Evolutionary conservation across 805 yeast genomes (phyloP), one percentile per base, ranked within the genome.

Genomic region (Cyberlindnera sargentensis): DNA sequence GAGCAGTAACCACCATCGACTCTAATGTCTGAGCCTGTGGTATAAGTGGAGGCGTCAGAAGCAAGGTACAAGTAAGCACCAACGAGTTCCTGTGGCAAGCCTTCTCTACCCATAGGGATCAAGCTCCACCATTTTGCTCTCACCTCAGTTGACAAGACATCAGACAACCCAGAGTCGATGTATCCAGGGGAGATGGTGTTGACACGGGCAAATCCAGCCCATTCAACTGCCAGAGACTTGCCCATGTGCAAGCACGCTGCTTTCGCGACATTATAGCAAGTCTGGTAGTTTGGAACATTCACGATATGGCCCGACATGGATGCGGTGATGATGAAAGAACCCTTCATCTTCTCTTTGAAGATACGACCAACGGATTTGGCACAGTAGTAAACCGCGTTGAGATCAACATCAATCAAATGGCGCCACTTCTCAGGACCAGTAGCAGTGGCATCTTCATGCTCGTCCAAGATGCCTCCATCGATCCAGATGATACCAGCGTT

Each of bases 401-500:
- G 68, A 60, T 89, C 93, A 43, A 84, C 76, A 58, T 79, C 76
- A 58, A 87, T 73, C 44, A 88, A 78, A 51, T 77, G 78, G 60
- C 73, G 68, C 90, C 95, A 89, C 55, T 78, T 80, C 42, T 66
- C 71, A 31, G 56, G 54, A 3, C 66, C 68, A 40, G 39, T 30
- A 2, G 36, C 37, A 11, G 37, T 32, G 4, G 37, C 40, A 15
- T 39, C 41, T 29, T 41, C 36, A 28, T 39, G 57, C 42, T 63
- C 63, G 46, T 71, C 75, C 44, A 76, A 61, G 48, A 78, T 60
- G 20, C 75, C 75, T 24, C 90, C 89, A 28, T 75, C 70, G 24
- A 78, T 72, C 95, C 95, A 87, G 11, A 88, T 80, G 39, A 86
- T 78, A 35, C 96, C 96, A 10, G 96, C 96, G 62, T 88, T 88